Evolutionary conservation across 352 stramenopile genomes (phyloP), one percentile per base, ranked within the genome.

Genomic region (Pythium brachiatum): DNA sequence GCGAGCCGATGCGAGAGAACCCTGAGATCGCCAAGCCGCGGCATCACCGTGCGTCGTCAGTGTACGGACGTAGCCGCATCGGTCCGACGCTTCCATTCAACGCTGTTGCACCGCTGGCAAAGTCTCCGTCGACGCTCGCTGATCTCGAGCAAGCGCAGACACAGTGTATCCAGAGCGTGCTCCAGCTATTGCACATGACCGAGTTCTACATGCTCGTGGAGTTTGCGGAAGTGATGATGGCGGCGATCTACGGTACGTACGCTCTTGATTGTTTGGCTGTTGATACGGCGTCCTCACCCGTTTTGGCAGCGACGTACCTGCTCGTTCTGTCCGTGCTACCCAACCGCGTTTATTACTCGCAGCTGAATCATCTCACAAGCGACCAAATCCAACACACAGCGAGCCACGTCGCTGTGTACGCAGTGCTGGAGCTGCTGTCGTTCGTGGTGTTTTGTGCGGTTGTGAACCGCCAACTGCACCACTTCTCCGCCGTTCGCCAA

Each of bases 171-270:
- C 7, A 16, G 21, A 1, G 47, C n/a, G 11, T 16, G 12, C 57
- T 64, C 32, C 38, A 57, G 25, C 39, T 64, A 1, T 21, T 63
- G 5, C 46, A 57, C 36, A 56, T 63, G 57, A 50, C 23, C 18
- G 57, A 63, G 57, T 63, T 64, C 16, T 57, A 51, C 26, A 32
- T 64, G 20, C 57, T 64, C 48, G 50, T 54, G 26, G 46, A 64
- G 48, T 64, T 75, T 12, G 60, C 59, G 15, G 27, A 43, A 9
- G 51, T 73, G 11, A 25, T 78, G n/a, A 41, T 78, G 52, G 31
- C 41, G 25, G 5, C 21, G 69, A 1, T 59, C 20, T 25, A 43
- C 60, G n/a, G 59, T 78, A 29, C 57, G 65, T 51, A 47, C 23
- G 18, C 38, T 23, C 38, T 23, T 8, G 18, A 46, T 9, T 23